Evolutionary conservation across 2,329 filamentous ascomycete species (phyloP), one percentile per base, ranked within the genome.

Genomic region (Eurotiales sp.): DNA sequence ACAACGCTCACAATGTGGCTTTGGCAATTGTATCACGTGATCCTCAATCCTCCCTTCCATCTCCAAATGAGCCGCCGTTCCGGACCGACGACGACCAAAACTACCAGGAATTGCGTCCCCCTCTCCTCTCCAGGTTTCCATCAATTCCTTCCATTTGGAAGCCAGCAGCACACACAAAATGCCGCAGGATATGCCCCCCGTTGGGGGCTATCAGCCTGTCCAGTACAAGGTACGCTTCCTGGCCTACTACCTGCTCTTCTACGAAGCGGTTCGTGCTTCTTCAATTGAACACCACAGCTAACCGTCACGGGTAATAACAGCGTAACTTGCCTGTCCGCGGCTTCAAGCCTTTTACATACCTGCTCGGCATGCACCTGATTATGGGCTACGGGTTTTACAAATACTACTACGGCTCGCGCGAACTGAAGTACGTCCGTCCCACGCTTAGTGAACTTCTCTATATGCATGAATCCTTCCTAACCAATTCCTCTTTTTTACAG

Each of bases 101-200:
- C n/a, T n/a, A 27, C 25, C 25, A 27, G 5, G 5, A 10, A 27
- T 5, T 32, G 34, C 6, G 32, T 21, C 23, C 15, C 19, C 37
- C 30, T 23, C n/a, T 19, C n/a, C 19, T 25, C 22, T 44, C n/a
- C 29, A 46, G 15, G 43, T 56, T 56, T 57, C 56, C 58, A 58
- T 51, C 51, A 56, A 55, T 34, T 54, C 39, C 46, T 49, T 10
- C 25, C 25, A 27, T 6, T 53, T 46, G 51, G n/a, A 53, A 51
- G 46, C 56, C 59, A 55, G 56, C 64, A n/a, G n/a, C n/a, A n/a
- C n/a, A n/a, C n/a, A 5, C 34, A 85, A 59, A 68, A 96, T 97
- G 92, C 85, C 88, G 78, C 91, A 97, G 82, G 93, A 99, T 80
- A 89, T 99, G 84, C 93, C 93, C 78, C 93, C 93, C 64, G 72